Evolutionary conservation across 805 yeast species (phyloP), one percentile per base, ranked within the genome.

Genomic region (Monosporozyma solicola): DNA sequence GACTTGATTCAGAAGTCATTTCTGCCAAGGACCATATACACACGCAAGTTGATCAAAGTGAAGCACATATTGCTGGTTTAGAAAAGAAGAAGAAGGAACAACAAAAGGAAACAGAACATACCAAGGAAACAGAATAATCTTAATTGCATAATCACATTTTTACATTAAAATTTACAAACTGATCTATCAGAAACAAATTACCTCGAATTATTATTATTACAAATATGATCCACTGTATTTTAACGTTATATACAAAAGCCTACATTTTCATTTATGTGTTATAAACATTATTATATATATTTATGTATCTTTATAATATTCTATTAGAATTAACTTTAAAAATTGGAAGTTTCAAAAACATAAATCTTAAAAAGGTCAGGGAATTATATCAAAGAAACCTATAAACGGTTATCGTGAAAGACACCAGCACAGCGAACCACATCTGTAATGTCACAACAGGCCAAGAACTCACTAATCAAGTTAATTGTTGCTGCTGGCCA

Each of bases 401-500:
- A 3, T 22, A 9, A 39, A 37, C 41, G 3, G 9, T 15, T 37
- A 16, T 5, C 16, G 13, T 37, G 15, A 32, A 3, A 32, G 10
- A 9, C 4, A 32, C 11, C 35, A 9, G 10, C 41, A 7, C 41
- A 16, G 9, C 27, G 8, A 5, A 8, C 25, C 39, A n/a, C 39
- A 29, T 35, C 35, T 20, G 13, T 13, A 11, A 67, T 67, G 71
- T 60, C 72, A 51, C 61, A 64, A 58, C 65, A 70, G 20, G 73
- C 75, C 22, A 86, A 82, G 67, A 85, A 82, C 67, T 74, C 84
- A 41, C 65, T 91, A 61, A 89, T 92, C 51, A 94, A 92, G 70
- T 80, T 92, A 55, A 83, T 92, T 50, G 98, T 92, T 3, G 96
- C 92, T 8, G 98, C 99, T 5, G 98, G 98, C 3, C 87, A 90